Base-by-base conservation (phyloP, 2,329 filamentous ascomycete genomes). In the Myriosclerotinia scirpicola region DNA sequence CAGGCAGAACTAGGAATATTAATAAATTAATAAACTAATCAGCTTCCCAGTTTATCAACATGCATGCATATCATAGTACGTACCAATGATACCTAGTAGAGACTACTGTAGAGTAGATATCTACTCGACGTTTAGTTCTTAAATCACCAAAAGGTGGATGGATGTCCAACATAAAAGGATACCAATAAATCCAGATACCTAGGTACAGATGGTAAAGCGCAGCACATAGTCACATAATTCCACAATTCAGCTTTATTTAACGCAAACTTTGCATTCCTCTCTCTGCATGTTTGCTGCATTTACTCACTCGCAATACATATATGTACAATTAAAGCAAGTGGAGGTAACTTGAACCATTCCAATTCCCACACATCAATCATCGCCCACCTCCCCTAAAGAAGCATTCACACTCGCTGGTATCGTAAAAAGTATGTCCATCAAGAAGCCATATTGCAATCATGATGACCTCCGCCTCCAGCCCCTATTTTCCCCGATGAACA, bases 371-470 rank as follows among this genome's bases (percentile, higher is more conserved):
- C 30, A 46, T 42, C 48, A 55, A 44, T 22, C 36, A n/a, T n/a
- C 36, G 54, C 34, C 26, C n/a, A 56, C 40, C 65, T 34, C n/a
- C 53, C 50, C 50, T 44, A 22, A 26, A 38, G 14, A 60, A 52
- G 34, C 34, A 17, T 61, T 61, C 14, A 61, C 22, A 66, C 44
- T 60, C 59, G 54, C 68, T 69, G 63, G 63, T 66, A 69, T 65
- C 66, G 52, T 68, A 65, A 62, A 66, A 54, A 44, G 30, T 34
- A 55, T 67, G 54, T 38, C 26, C 63, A 46, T 58, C 64, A 48
- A 55, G 26, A 64, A 64, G 46, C 36, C 34, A 38, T 38, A 40
- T 50, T 61, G 58, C 55, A 58, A 36, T 50, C 34, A 50, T 48
- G 44, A 50, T 50, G 58, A 40, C 17, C 34, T 14, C 20, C 9